Base-by-base conservation (phyloP, 495 filamentous ascomycete genomes). In the Jackrogersella multiformis region DNA sequence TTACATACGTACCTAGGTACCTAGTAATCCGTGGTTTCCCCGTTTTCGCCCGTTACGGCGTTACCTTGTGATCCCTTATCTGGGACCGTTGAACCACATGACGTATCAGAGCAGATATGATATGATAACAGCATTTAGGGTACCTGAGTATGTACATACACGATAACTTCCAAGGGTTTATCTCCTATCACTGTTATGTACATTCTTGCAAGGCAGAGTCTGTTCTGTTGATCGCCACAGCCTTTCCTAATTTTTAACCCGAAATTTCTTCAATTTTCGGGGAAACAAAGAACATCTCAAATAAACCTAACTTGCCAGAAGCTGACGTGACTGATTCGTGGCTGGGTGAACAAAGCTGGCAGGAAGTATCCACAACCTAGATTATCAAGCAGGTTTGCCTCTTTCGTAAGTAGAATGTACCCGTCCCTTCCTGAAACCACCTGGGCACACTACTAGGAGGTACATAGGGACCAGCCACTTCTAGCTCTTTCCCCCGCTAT, bases 401-500 rank as follows among this genome's bases (percentile, higher is more conserved):
- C 45, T 54, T 63, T 63, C 10, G 58, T 54, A 55, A 34, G 30
- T 49, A 28, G 15, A 44, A 44, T 38, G 65, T 63, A 59, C 52
- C 23, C 38, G 54, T 18, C 32, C 21, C 28, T 61, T 52, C 64
- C 45, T 62, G 52, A 45, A 23, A 42, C 49, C 28, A 15, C 67
- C n/a, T n/a, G n/a, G n/a, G n/a, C n/a, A n/a, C n/a, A n/a, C n/a
- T n/a, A n/a, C n/a, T n/a, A n/a, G n/a, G n/a, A n/a, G n/a, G n/a
- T n/a, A 3, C 12, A 52, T 35, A 30, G 46, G 23, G 56, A 24
- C 67, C 21, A 53, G 67, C 67, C 67, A 61, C 42, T 70, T 70
- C 67, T 54, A 30, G 61, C 30, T 21, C 16, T 45, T 70, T 70
- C 67, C 49, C 66, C 60, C 66, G 41, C 66, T 56, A 46, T 61